Base-by-base conservation (phyloP, 371 early-diverging fungal species). In the Syncephalis fuscata region DNA sequence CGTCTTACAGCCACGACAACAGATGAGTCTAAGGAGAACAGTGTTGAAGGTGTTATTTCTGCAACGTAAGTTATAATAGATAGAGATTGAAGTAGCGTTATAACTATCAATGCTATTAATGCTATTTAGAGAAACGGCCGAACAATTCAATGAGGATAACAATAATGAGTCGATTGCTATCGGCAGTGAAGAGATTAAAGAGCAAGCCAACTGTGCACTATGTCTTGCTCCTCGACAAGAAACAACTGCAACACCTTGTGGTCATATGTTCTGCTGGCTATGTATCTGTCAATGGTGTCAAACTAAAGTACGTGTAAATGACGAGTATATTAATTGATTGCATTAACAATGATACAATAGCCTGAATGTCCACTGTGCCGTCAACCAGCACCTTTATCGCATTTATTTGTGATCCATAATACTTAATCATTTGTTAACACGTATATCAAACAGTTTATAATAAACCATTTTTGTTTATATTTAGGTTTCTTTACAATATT, bases 241-340 rank as follows among this genome's bases (percentile, higher is more conserved):
- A 24, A 74, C 88, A 0, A 87, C 90, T 0, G 71, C 84, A 0
- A 88, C 93, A 0, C 81, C 85, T 2, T 92, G 93, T 59, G 93
- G 93, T 0, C 93, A 92, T 61, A 53, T 92, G 55, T 90, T 90
- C 54, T 92, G 93, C 61, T 92, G 91, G 91, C 76, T 61, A 11
- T 92, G 93, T 55, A 79, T 86, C 37, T 68, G 80, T 20, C 88
- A 88, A 60, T 90, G 93, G 89, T 85, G 86, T 55, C 74, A 82
- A 51, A 84, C 77, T 51, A 88, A 86, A 78, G 81, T 78, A 63
- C 54, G 58, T 19, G 8, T 14, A 2, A 15, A n/a, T 43, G 32
- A 19, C n/a, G 40, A n/a, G n/a, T n/a, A n/a, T 41, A 22, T 41
- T 21, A 20, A 40, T 40, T 39, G 22, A 48, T 8, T 48, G 17